Percentiles rank a stretch among this genome's conserved stretches.
These are phyloP conservation scores for Trametes sp. DNA, from an alignment of 1,284 basidiomycete genomes.

Conservation along the genomic window DNA sequence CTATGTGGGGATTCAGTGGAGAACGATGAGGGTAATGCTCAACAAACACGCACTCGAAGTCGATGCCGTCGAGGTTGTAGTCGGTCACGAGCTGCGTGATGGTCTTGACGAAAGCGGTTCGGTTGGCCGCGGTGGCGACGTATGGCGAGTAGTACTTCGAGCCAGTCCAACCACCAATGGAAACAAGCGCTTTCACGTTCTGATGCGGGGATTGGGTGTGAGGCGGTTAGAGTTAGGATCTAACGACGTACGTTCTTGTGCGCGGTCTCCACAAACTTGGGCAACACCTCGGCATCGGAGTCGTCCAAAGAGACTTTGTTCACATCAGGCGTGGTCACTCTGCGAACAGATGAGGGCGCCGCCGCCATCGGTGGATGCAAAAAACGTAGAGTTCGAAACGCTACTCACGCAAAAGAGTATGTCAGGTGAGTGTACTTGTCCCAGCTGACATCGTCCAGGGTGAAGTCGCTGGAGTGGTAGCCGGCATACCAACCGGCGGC, in stretches of 20 bases:
- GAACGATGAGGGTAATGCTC: background rate
- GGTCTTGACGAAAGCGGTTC: conserved; percentile 74
- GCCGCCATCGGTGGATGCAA: too few relatives aligned
- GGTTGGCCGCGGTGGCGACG: conserved; percentile 62
- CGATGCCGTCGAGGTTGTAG: conserved; percentile 80
- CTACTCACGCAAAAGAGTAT: conserved; percentile 69
- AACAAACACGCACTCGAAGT: conserved; percentile 68
- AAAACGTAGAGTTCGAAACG: too few relatives aligned
- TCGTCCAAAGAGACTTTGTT: conserved; percentile 33
- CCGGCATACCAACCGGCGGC: conserved; percentile 70
- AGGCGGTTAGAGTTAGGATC: background rate
- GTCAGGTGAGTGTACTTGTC: conserved; percentile 67
- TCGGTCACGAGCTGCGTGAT: conserved; percentile 62
- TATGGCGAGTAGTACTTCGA: conserved; percentile 73
- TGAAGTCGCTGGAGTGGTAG: conserved; percentile 60
- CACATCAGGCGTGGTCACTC: conserved; percentile 35
- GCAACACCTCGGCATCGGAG: conserved; percentile 36
- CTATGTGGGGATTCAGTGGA: conserved; percentile 46
- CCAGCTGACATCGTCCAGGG: conserved; percentile 63
- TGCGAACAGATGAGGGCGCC: conserved; percentile 5
- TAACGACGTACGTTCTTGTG: conserved; percentile 38
- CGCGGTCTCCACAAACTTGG: conserved; percentile 41
- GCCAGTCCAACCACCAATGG: conserved; percentile 88
- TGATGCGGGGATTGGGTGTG: conserved; percentile 36
- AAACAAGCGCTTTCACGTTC: conserved; percentile 72